Percentiles rank a stretch among this genome's conserved stretches.
These are phyloP conservation scores for Coemansia sp. DNA, from an alignment of 192 early-diverging fungal genomes.

Conservation along the genomic window DNA sequence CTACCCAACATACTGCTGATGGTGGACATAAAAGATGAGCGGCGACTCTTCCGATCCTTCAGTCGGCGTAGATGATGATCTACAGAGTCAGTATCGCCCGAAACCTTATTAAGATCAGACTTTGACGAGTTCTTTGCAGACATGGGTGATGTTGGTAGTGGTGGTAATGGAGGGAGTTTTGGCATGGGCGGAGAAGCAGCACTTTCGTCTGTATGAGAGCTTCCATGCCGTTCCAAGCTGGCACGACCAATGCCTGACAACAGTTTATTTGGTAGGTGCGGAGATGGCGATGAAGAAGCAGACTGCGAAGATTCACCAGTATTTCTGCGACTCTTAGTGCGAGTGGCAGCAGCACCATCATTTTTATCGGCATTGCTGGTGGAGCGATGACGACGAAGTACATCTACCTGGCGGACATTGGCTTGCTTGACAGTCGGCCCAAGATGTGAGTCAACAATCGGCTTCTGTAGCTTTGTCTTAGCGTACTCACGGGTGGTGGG, in stretches of 20 bases:
- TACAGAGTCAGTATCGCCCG: conserved; percentile 36
- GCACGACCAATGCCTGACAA: conserved; percentile 6
- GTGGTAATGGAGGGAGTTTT: conserved; percentile 35
- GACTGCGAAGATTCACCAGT: conserved; percentile 14
- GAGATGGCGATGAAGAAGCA: conserved; percentile 11
- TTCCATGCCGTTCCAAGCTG: conserved; percentile 3
- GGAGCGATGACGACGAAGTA: background rate
- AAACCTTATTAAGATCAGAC: conserved; percentile 11
- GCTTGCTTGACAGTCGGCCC: background rate
- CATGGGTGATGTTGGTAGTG: conserved; percentile 6
- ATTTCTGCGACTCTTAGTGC: conserved; percentile 14
- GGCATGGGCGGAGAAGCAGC: conserved; percentile 31
- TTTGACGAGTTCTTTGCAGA: conserved; percentile 5
- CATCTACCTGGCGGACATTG: background rate
- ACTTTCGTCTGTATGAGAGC: conserved; percentile 10
- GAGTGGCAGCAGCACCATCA: conserved; percentile 7
- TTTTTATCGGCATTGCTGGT: background rate
- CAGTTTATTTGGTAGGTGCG: conserved; percentile 6
- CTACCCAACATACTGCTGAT: conserved; percentile 51
- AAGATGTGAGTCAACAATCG: background rate
- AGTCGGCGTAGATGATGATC: conserved; percentile 44
- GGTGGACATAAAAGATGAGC: conserved; percentile 52
- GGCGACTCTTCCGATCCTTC: conserved; percentile 32
- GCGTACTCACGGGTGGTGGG: background rate
- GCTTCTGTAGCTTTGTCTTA: conserved; percentile 2